Percentiles rank a stretch among this genome's conserved stretches.
phyloP scores from a whole-genome alignment of 2,329 filamentous ascomycete species.

The Hymenoscyphus infarciens region DNA sequence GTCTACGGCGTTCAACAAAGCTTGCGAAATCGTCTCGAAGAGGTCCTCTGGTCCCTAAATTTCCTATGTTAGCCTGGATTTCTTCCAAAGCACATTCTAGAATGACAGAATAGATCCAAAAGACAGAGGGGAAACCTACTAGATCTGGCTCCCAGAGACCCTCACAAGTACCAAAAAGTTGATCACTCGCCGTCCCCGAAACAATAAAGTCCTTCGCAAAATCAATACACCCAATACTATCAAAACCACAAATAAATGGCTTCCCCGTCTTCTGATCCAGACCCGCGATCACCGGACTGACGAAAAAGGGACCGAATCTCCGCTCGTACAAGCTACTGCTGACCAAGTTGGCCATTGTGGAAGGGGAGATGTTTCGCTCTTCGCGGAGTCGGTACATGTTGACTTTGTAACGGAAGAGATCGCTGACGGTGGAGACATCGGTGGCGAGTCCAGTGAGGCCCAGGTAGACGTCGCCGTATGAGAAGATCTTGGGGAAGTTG shows the following conservation, averaged over 20 bases:
- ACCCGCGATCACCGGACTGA: constrained; percentile 89
- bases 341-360: constrained; percentile 95
- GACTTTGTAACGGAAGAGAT: constrained; percentile 99
- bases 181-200: constrained; percentile 90
- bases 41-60: constrained; percentile 80
- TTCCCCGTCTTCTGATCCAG: constrained; percentile 90
- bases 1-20: constrained; percentile 91
- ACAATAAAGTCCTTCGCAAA: constrained; percentile 99
- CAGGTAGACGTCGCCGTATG: constrained; percentile 92
- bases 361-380: constrained; percentile 91
- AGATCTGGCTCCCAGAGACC: constrained; percentile 96
- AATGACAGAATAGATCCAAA: background rate
- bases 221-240: constrained; percentile 98
- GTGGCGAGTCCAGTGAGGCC: constrained; percentile 95
- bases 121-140: constrained; percentile 48
- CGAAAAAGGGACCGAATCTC: constrained; percentile 94
- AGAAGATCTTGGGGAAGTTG: constrained; percentile 99
- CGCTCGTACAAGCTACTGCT: constrained; percentile 88
- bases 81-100: too few species aligned
- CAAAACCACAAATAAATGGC: constrained; percentile 98
- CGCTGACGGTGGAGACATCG: constrained; percentile 88
- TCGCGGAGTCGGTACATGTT: constrained; percentile 99
- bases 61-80: constrained; percentile 7
- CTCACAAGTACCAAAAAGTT: constrained; percentile 98
- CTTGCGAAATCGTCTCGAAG: constrained; percentile 97